Base-by-base conservation (phyloP, 805 yeast genomes). In the Ascoidea tarda region DNA sequence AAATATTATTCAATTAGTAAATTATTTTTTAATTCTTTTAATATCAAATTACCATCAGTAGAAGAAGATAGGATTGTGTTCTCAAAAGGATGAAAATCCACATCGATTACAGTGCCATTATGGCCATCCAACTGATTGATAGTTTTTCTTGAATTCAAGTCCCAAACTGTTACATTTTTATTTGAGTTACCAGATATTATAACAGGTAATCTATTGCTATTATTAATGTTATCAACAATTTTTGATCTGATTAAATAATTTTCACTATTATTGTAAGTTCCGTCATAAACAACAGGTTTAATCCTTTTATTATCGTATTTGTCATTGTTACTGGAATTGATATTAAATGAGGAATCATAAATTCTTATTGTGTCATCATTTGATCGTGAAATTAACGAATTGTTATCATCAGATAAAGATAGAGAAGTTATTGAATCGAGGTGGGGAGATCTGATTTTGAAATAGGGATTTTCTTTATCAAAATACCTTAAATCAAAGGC, bases 161-260 rank as follows among this genome's bases (percentile, higher is more conserved):
- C 81, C 91, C 90, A 86, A 3, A 74, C 57, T 5, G 79, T 76
- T 0, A 76, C 72, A 5, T 78, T 71, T 1, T 74, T 69, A 62
- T 84, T 88, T 33, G 76, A 78, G 1, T 87, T 76, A 0, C 91
- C 93, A 16, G 87, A 77, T 60, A 59, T 69, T 55, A 59, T 69
- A 59, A 50, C 66, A 71, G 47, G 21, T 2, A 16, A 38, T 6
- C 46, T 47, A 16, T 46, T 46, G 28, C 28, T 21, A 33, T 38
- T 46, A 12, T 32, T 44, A n/a, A 78, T 69, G 52, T 68, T 65
- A 1, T 57, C 55, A 28, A 65, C 63, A 57, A 81, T 70, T 8
- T 71, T 63, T 2, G 79, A 71, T 52, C 85, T 66, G 0, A 79
- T 71, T 45, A 79, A 59, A 47, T 73, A 69, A 52, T 73, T 75